These are phyloP conservation scores for Russula lepida DNA, from an alignment of 768 basidiomycete species.

Conservation along the genomic window DNA sequence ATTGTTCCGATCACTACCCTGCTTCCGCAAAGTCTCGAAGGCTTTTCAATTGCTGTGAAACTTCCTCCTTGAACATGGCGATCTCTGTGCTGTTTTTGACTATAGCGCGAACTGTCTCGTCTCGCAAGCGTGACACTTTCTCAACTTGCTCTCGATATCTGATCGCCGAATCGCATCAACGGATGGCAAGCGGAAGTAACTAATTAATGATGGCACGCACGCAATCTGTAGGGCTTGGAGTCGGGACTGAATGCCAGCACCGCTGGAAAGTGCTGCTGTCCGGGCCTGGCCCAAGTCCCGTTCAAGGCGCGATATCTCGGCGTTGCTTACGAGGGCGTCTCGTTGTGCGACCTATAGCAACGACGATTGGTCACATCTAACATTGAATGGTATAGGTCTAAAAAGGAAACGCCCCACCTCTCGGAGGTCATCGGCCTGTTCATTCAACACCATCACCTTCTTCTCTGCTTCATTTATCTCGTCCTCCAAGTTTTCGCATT, in stretches of 20 bases:
- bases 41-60: conserved; percentile 60
- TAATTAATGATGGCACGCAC: conserved; percentile 34
- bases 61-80: conserved; percentile 70
- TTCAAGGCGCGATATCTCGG: conserved; percentile 59
- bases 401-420: conserved; percentile 43
- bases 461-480: conserved; percentile 68
- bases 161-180: conserved; percentile 4
- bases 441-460: conserved; percentile 58
- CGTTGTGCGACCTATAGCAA: conserved; percentile 59
- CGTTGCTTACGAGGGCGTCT: conserved; percentile 58
- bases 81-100: conserved; percentile 82
- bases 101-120: conserved; percentile 73
- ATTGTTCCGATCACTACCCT: conserved; percentile 25
- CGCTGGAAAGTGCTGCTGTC: conserved; percentile 67
- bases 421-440: conserved; percentile 73
- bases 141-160: conserved; percentile 78
- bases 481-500: conserved; percentile 76
- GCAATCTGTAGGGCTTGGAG: conserved; percentile 70
- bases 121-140: conserved; percentile 62
- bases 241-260: conserved; percentile 74
- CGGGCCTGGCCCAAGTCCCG: conserved; percentile 66
- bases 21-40: conserved; percentile 61
- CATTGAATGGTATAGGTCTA: background rate
- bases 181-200: conserved; percentile 3
- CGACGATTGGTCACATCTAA: background rate